Percentiles rank a stretch among this genome's conserved stretches.
phyloP scores from a whole-genome alignment of 305 asterid genomes.

The Fraxinus floribunda region DNA sequence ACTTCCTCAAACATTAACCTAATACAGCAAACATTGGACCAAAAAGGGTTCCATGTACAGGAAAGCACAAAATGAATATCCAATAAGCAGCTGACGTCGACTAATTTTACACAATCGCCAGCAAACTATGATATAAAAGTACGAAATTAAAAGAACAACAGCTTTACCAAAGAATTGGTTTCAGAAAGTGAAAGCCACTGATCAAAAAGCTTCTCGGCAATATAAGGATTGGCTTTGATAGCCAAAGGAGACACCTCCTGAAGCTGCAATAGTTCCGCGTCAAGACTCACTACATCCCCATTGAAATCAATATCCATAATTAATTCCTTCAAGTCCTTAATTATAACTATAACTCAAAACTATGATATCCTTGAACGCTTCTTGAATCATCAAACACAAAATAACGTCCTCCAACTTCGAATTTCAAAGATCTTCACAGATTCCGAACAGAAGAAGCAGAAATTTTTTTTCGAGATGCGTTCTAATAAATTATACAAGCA shows the following conservation, averaged over 20 bases:
- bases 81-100: not conserved
- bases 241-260: slow-evolving; percentile 81
- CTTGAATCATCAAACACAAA: slow-evolving; percentile 42
- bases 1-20: slow-evolving; percentile 15
- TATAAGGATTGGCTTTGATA: slow-evolving; percentile 68
- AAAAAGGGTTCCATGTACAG: not conserved
- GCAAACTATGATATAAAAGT: slow-evolving; percentile 6
- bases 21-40: slow-evolving; percentile 3
- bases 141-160: not conserved
- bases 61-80: not conserved
- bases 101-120: not conserved
- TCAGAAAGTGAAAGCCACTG: slow-evolving; percentile 92
- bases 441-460: slow-evolving; percentile 24
- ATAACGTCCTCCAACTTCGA: not conserved
- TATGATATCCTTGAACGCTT: slow-evolving; percentile 33
- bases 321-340: slow-evolving; percentile 18
- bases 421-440: slow-evolving; percentile 32
- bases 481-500: not conserved
- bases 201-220: slow-evolving; percentile 82
- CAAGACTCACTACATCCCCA: slow-evolving; percentile 71
- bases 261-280: slow-evolving; percentile 83
- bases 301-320: slow-evolving; percentile 75
- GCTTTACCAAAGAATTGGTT: slow-evolving; percentile 63
- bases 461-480: slow-evolving; percentile 24
- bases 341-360: slow-evolving; percentile 16